phyloP scores from a whole-genome alignment of 805 yeast genomes.

The Kodamaea kaohsiungensis region DNA sequence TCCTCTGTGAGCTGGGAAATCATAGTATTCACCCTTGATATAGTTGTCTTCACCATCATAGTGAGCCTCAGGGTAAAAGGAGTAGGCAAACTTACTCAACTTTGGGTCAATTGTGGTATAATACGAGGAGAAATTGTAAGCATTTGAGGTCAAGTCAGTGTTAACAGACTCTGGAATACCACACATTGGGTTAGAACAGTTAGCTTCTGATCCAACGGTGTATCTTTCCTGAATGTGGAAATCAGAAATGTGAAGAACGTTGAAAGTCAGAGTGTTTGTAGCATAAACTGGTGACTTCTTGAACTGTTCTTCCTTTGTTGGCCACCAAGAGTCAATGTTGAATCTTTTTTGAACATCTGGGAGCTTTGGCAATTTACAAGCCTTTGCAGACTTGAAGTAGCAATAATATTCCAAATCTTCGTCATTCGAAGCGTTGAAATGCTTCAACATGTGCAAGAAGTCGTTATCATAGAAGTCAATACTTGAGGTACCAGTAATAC shows the following conservation, averaged over 20 bases:
- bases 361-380: slow-evolving; percentile 54
- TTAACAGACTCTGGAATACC: slow-evolving; percentile 56
- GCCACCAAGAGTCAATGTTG: slow-evolving; percentile 36
- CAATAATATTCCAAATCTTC: slow-evolving; percentile 54
- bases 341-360: slow-evolving; percentile 47
- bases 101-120: slow-evolving; percentile 19
- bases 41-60: slow-evolving; percentile 26
- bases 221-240: slow-evolving; percentile 62
- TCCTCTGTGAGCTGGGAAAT: slow-evolving; percentile 26
- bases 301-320: slow-evolving; percentile 30
- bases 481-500: slow-evolving; percentile 25
- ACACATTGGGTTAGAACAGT: slow-evolving; percentile 58
- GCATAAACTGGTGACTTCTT: slow-evolving; percentile 31
- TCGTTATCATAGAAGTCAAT: slow-evolving; percentile 41
- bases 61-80: slow-evolving; percentile 35
- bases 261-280: slow-evolving; percentile 40
- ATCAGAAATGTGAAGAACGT: slow-evolving; percentile 67
- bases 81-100: slow-evolving; percentile 16
- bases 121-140: slow-evolving; percentile 32
- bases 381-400: slow-evolving; percentile 39
- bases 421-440: slow-evolving; percentile 38
- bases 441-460: slow-evolving; percentile 36
- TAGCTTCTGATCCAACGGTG: slow-evolving; percentile 56
- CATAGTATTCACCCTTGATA: slow-evolving; percentile 35
- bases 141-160: slow-evolving; percentile 19